Evolutionary conservation across 177 flowering plant genomes (phyloP), one percentile per base, ranked within the genome.

Genomic region (Vitis hybrid): DNA sequence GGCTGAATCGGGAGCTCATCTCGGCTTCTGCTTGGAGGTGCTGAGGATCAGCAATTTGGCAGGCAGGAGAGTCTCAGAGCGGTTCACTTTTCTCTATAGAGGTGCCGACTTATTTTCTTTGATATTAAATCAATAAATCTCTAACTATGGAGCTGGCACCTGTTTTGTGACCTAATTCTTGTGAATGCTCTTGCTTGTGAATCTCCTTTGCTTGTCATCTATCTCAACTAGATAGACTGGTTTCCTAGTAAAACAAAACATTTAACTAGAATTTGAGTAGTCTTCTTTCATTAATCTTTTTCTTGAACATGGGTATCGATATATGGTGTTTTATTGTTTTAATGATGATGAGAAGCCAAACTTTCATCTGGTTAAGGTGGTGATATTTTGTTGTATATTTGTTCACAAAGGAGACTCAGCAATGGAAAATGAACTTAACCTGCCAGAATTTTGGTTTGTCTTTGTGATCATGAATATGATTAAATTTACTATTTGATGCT

Each of bases 1-100:
- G 82, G 82, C 75, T 68, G 72, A 54, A 66, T 4, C 48, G 70
- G 15, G 82, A 79, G 65, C 82, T 79, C 55, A 65, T 79, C 66
- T 73, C 79, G 3, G 82, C 56, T 45, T 76, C 82, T 13, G 79
- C 82, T 13, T 79, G 82, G 82, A 79, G 77, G 56, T 72, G 77
- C 74, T 78, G 81, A 78, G 54, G 60, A 60, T 14, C 26, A 13
- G 48, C 32, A 15, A 9, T 60, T 45, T 60, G 56, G 15, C 62
- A 48, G 19, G 69, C 64, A 18, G 66, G 68, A 60, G 30, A 62
- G 70, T 73, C 64, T 59, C 64, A 45, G 54, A 39, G 59, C 61
- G 5, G 52, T 57, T 65, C 66, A 39, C 56, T 14, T 26, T 23
- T 23, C 49, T 34, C 51, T 17, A 26, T 34, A 26, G 52, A 72